Evolutionary conservation across 352 stramenopile genomes (phyloP), one percentile per base, ranked within the genome.

Genomic region (Phytophthora cajani): DNA sequence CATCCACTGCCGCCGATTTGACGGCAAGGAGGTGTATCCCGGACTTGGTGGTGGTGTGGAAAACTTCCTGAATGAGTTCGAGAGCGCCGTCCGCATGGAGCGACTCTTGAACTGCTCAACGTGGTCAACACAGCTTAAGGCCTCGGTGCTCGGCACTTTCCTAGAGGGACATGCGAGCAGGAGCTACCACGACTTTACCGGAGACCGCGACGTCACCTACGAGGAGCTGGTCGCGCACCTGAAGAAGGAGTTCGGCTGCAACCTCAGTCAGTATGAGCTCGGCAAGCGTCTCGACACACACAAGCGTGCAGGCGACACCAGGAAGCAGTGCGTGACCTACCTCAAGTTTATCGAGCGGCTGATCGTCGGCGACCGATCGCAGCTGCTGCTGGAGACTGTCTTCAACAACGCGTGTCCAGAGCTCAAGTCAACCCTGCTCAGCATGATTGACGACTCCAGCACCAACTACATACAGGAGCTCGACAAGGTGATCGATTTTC

Each of bases 201-300:
- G 53, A 2, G 23, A 7, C 10, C 53, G 52, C 2, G 44, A 63
- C 11, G 32, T 62, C 19, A 52, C 1, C 44, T 69, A 58, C 44
- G 53, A 62, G 12, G 53, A 63, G 16, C 30, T 63, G 36, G 33
- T 23, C 9, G 10, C 17, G 5, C 42, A 63, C 8, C 9, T 63
- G 25, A 63, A 51, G 62, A 57, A 63, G 8, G 53, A 58, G 2
- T 69, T 69, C 21, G 53, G 53, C 8, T 69, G 62, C 25, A 23
- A 63, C n/a, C 42, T 69, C 11, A 63, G 53, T 3, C 53, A 69
- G 23, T 69, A 69, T 21, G 62, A 58, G 7, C 53, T 63, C 5
- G 53, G 42, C 0, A 62, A 38, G 21, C 30, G 52, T 8, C 42
- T 69, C 21, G 44, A 69, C 12, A 58, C 62, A 0, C 16, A 52